Evolutionary conservation across 2,329 filamentous ascomycete species (phyloP), one percentile per base, ranked within the genome.

Genomic region (Stachybotrys echinatus): DNA sequence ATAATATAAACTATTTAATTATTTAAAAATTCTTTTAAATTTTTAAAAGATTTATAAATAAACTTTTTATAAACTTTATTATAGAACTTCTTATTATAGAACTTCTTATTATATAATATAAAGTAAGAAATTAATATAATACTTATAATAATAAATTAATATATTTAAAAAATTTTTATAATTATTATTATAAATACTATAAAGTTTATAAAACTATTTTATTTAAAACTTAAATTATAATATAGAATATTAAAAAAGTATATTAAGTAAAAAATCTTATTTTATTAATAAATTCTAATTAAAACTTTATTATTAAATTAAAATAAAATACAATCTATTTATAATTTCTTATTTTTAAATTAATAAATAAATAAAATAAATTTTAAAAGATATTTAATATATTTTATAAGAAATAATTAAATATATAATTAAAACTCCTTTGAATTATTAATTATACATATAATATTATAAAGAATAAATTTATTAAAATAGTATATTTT

Each of bases 51-150:
- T n/a, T 19, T 42, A 42, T 42, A 42, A 18, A 7, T n/a, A 42
- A 10, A 42, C 20, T n/a, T n/a, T 42, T 42, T n/a, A 42, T 42
- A 42, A 18, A 42, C 20, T 42, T 42, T 48, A 48, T 48, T 48
- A 14, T 48, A 48, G 20, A 39, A 37, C 17, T 20, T n/a, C 21
- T 23, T 5, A 19, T 48, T 39, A 48, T 18, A 14, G 39, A 47
- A 17, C 17, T 20, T n/a, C 21, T 23, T 5, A 19, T 48, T 39
- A 48, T 18, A 14, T 48, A 8, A 23, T 10, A n/a, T n/a, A 17
- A 34, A 47, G 20, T n/a, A 12, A 34, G 20, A 19, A n/a, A n/a
- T 42, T 42, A 47, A 47, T 23, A 34, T 47, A 47, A 34, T 37
- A 34, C 18, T 47, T 34, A n/a, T 34, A 31, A 48, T 48, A 5